Base-by-base conservation (phyloP, 2,329 filamentous ascomycete genomes). In the Cadophora luteo-olivacea region DNA sequence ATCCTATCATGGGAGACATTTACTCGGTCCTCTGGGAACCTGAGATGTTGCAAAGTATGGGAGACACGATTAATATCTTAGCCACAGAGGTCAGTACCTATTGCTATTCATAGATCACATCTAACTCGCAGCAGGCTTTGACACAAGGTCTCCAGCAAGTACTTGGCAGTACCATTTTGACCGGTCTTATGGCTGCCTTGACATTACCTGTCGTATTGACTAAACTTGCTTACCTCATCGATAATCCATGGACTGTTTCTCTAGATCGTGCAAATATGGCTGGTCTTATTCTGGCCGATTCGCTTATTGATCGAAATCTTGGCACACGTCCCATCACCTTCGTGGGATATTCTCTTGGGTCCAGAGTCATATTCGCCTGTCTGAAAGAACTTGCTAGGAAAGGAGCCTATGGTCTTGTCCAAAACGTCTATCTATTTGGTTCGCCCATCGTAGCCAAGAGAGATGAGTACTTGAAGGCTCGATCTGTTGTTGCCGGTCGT, bases 161-260 rank as follows among this genome's bases (percentile, higher is more conserved):
- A 8, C 85, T 99, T 14, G 96, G 92, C 54, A 96, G 89, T 77
- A 98, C 96, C 0, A 91, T 99, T 64, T 84, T 99, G 19, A 89
- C 94, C 64, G 89, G 91, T 73, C 84, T 99, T 38, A 98, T 99
- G 95, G 91, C 94, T 51, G 94, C 94, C 41, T 84, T 99, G 63
- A 93, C 97, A 78, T 83, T 97, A n/a, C 96, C 96, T 2, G 88
- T 99, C 52, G 91, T 97, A 33, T 83, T 99, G 55, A 94, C 95
- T 0, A 99, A 99, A 78, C 87, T 99, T 11, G 89, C 95, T 0
- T 99, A 99, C 77, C 86, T 99, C 24, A 97, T 99, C 73, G 96
- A 99, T 80, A 99, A 99, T 77, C 96, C 96, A 0, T 99, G 96
- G 96, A 93, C 92, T 32, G 94, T 97, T n/a, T 98, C 96, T 1